Conservation (phyloP, 2,329 filamentous ascomycete genomes). For the Pyricularia pennisetigena region DNA sequence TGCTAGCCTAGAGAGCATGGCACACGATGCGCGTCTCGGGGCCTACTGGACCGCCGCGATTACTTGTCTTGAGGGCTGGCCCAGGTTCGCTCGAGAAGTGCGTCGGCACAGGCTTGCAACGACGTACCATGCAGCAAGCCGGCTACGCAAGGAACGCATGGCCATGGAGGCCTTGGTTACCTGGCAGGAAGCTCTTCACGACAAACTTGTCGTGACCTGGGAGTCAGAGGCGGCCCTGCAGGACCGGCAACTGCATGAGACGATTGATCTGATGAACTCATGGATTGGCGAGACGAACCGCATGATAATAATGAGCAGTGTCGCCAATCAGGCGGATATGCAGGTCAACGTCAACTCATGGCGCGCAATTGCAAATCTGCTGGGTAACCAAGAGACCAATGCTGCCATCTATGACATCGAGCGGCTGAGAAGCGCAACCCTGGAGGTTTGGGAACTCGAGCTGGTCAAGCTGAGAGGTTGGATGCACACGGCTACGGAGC, state of each 20-base stretch:
- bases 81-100: slow-evolving; percentile 5
- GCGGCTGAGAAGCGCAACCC: slow-evolving; percentile 4
- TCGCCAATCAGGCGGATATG: slow-evolving; percentile 11
- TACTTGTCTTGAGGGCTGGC: slow-evolving; percentile 12
- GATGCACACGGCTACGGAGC: slow-evolving; percentile 10
- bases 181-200: slow-evolving; percentile 7
- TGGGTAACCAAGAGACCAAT: slow-evolving; percentile 6
- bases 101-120: slow-evolving; percentile 10
- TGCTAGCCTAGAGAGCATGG: slow-evolving; percentile 5
- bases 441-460: slow-evolving; percentile 14
- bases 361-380: slow-evolving; percentile 2
- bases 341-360: slow-evolving; percentile 11
- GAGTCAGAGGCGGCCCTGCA: slow-evolving; percentile 8
- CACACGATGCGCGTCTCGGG: slow-evolving; percentile 9
- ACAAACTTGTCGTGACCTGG: slow-evolving; percentile 1
- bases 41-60: slow-evolving; percentile 12
- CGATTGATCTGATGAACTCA: slow-evolving; percentile 8
- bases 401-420: slow-evolving; percentile 10
- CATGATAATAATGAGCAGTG: slow-evolving; percentile 8
- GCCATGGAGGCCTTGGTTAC: slow-evolving; percentile 7
- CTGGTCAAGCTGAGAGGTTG: slow-evolving; percentile 12
- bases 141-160: slow-evolving; percentile 9
- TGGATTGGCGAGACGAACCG: slow-evolving; percentile 15
- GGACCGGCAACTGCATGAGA: slow-evolving; percentile 5
- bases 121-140: slow-evolving; percentile 11